Evolutionary conservation across 495 filamentous ascomycete species (phyloP).

Genomic region (Articulospora tetracladia): DNA sequence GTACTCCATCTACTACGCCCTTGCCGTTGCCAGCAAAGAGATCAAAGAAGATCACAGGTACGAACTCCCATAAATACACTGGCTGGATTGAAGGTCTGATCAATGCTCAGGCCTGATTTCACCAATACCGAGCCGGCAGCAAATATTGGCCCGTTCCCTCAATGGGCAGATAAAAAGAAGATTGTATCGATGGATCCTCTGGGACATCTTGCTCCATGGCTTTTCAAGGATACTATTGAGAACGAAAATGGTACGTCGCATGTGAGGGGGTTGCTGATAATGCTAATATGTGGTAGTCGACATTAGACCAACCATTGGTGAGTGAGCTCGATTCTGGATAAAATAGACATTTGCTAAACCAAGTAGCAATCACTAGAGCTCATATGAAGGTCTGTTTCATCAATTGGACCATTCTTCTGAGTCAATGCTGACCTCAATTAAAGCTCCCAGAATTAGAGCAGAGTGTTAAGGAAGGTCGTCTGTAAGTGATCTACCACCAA

Average conservation of each 20-base stretch:
- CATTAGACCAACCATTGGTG: constrained; percentile 84
- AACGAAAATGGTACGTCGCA: constrained; percentile 49
- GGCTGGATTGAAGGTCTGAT: constrained; percentile 1
- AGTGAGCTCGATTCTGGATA: neutral
- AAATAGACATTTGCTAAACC: constrained; percentile 1
- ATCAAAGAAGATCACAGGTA: constrained; percentile 74
- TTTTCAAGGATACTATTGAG: constrained; percentile 65
- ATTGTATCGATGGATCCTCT: constrained; percentile 97
- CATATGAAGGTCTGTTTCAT: constrained; percentile 77
- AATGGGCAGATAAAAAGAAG: constrained; percentile 89
- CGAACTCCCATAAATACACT: neutral
- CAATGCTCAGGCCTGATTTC: constrained; percentile 63
- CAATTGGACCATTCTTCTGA: neutral
- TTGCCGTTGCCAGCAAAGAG: constrained; percentile 89
- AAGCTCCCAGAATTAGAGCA: constrained; percentile 84
- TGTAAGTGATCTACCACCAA: constrained; percentile 38
- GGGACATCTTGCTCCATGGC: constrained; percentile 84
- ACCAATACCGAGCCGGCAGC: constrained; percentile 92
- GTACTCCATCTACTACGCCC: constrained; percentile 95
- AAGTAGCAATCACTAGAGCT: constrained; percentile 74
- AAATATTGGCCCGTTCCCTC: constrained; percentile 79
- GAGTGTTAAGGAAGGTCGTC: constrained; percentile 70
- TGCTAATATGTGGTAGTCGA: constrained; percentile 51
- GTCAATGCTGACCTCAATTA: constrained; percentile 19
- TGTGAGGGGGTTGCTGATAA: neutral